These are phyloP conservation scores for Brasilioporus rufonigricans DNA, from an alignment of 768 basidiomycete genomes.

Conservation along the genomic window DNA sequence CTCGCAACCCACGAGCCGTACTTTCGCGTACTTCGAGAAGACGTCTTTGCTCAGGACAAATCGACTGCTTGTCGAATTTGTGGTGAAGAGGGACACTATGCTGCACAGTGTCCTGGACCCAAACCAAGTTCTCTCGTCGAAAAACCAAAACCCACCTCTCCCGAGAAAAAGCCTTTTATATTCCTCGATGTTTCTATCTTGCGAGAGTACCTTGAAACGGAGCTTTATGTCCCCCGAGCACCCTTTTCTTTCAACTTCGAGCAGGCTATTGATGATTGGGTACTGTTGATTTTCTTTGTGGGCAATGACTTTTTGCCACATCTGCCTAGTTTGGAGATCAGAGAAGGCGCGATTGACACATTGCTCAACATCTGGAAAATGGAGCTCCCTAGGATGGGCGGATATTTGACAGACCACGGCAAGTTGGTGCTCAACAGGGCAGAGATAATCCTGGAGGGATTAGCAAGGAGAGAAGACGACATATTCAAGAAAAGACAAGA, in stretches of 20 bases:
- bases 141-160: conserved; percentile 47
- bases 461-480: conserved; percentile 93
- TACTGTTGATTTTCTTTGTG: conserved; percentile 99
- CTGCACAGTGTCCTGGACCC: conserved; percentile 87
- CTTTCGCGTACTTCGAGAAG: conserved; percentile 96
- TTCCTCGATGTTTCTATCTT: conserved; percentile 96
- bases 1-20: conserved; percentile 98
- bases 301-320: conserved; percentile 98
- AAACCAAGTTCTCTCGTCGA: conserved; percentile 54
- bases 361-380: conserved; percentile 93
- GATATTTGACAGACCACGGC: conserved; percentile 94
- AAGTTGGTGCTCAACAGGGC: conserved; percentile 80
- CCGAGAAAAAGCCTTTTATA: conserved; percentile 89
- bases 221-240: conserved; percentile 77
- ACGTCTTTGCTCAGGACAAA: conserved; percentile 90
- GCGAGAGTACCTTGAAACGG: conserved; percentile 97
- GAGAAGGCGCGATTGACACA: conserved; percentile 98
- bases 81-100: conserved; percentile 93
- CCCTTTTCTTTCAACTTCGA: conserved; percentile 91
- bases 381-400: conserved; percentile 94
- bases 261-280: conserved; percentile 99
- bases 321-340: conserved; percentile 95
- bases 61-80: conserved; percentile 84
- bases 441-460: conserved; percentile 92
- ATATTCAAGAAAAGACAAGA: conserved; percentile 92